phyloP scores from a whole-genome alignment of 2,329 filamentous ascomycete species.

The Pseudogymnoascus sp. region DNA sequence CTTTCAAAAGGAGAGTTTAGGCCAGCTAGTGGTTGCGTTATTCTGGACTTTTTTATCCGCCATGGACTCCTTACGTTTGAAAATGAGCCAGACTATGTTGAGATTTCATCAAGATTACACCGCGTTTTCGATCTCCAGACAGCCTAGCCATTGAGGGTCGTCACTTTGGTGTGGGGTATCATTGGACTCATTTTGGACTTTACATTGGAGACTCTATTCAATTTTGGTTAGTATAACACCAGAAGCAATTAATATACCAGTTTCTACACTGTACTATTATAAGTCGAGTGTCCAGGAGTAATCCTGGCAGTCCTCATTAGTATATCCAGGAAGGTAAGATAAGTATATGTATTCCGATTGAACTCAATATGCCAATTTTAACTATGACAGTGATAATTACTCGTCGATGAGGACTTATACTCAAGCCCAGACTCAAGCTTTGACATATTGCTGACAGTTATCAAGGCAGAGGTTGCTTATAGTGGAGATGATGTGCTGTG shows the following conservation, averaged over 20 bases:
- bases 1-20: constrained; percentile 25
- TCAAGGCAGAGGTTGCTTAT: neutral
- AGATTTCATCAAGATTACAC: constrained; percentile 29
- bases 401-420: neutral
- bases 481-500: neutral
- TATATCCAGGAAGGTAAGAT: too few relatives aligned
- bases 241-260: too few relatives aligned
- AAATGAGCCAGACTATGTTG: constrained; percentile 26
- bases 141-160: neutral
- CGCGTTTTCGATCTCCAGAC: constrained; percentile 17
- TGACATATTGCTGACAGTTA: neutral
- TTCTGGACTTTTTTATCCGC: constrained; percentile 30
- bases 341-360: too few relatives aligned
- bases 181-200: too few relatives aligned
- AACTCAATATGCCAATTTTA: neutral
- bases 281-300: too few relatives aligned
- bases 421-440: neutral
- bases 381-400: neutral
- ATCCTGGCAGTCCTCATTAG: too few relatives aligned
- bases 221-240: too few relatives aligned
- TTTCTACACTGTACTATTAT: too few relatives aligned
- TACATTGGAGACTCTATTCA: too few relatives aligned
- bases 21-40: constrained; percentile 27
- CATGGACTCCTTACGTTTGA: constrained; percentile 28
- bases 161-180: too few relatives aligned